A percentile compares a stretch with the other conserved stretches of the same genome.
Conservation (phyloP, 2,329 filamentous ascomycete genomes). For the Xylaria sp. region DNA sequence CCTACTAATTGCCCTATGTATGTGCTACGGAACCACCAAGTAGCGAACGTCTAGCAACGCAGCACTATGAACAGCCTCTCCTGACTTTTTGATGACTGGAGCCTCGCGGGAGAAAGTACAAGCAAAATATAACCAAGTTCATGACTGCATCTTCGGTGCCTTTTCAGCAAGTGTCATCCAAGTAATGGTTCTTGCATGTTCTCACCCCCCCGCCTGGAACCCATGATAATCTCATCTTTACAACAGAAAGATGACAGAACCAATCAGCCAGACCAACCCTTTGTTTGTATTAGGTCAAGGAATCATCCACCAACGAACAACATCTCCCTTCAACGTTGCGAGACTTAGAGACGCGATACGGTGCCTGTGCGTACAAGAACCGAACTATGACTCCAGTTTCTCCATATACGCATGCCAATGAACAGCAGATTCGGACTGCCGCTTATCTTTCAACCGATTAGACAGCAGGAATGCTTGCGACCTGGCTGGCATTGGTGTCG, state of each 20-base stretch:
- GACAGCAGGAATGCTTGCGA: slow-evolving; percentile 30
- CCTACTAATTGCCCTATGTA: too few relatives aligned
- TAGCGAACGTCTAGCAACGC: too few relatives aligned
- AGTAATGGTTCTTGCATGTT: too few relatives aligned
- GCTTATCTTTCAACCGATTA: slow-evolving; percentile 1
- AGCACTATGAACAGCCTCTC: too few relatives aligned
- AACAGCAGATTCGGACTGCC: not conserved
- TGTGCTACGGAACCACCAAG: too few relatives aligned
- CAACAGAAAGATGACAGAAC: not conserved
- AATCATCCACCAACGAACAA: not conserved
- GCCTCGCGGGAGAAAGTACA: too few relatives aligned
- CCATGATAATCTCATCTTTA: not conserved
- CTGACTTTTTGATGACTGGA: too few relatives aligned
- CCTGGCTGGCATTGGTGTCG: slow-evolving; percentile 32
- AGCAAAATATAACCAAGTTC: too few relatives aligned
- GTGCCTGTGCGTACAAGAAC: not conserved
- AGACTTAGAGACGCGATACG: too few relatives aligned
- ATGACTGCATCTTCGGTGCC: too few relatives aligned
- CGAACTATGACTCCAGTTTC: not conserved
- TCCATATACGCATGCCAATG: not conserved
- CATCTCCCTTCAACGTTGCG: too few relatives aligned
- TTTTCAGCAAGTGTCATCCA: too few relatives aligned
- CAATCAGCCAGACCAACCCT: not conserved
- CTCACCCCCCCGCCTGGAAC: not conserved
- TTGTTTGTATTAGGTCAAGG: not conserved